Percentiles rank a stretch among this genome's conserved stretches.
Conservation (phyloP, 176 grass and related monocot species). For the Aegilops umbellulata region DNA sequence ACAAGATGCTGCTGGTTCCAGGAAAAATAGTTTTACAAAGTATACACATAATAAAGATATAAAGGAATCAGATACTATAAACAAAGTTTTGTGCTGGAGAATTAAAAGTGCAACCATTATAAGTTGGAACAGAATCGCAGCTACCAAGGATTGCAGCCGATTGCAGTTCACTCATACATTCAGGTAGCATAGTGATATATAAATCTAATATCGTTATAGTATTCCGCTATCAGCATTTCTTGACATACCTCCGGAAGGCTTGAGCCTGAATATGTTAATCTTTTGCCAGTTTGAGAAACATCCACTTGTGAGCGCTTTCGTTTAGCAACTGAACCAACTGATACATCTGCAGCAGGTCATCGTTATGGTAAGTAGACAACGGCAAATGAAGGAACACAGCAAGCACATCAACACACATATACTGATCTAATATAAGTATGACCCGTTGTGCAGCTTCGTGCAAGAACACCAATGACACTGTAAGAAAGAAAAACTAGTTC, state of each 20-base stretch:
- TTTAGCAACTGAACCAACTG: not conserved
- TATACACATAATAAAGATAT: not conserved
- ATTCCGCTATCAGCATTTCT: not conserved
- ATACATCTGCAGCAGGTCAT: constrained; percentile 3
- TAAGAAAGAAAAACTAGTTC: not conserved
- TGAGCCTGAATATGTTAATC: not conserved
- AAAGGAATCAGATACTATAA: not conserved
- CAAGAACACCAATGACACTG: not conserved
- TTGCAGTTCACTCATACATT: not conserved
- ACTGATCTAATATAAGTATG: too few relatives aligned
- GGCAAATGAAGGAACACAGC: not conserved
- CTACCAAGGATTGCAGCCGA: not conserved
- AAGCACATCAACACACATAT: not conserved
- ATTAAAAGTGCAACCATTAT: not conserved
- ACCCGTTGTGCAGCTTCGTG: not conserved
- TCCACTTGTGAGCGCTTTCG: not conserved
- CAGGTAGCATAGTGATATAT: not conserved
- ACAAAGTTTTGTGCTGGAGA: not conserved
- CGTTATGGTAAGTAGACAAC: not conserved
- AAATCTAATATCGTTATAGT: not conserved
- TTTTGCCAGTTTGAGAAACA: not conserved
- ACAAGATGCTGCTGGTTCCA: not conserved
- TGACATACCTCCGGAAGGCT: not conserved
- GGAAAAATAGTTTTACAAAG: not conserved
- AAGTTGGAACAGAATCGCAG: not conserved